Percentiles rank a stretch among this genome's conserved stretches.
These are phyloP conservation scores for Phycomyces blakesleeanus DNA, from an alignment of 192 early-diverging fungal species.

Conservation along the genomic window DNA sequence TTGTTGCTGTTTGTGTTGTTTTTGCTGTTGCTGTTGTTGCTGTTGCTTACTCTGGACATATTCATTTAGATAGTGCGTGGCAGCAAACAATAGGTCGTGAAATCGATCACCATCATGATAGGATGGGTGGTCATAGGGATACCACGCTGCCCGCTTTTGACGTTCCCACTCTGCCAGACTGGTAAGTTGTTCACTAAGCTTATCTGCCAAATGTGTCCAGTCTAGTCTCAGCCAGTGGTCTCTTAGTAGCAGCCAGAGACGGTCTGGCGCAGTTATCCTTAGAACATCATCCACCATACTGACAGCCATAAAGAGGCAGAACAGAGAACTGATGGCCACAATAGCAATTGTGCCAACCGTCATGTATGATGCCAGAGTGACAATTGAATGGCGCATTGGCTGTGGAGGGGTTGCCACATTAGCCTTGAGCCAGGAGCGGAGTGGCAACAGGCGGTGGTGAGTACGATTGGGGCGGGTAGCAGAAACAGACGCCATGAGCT, in stretches of 20 bases:
- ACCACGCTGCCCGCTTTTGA: constrained; percentile 26
- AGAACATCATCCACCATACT: constrained; percentile 18
- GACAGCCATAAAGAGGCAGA: constrained; percentile 20
- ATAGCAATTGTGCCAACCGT: constrained; percentile 17
- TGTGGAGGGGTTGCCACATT: neutral
- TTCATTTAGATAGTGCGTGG: constrained; percentile 14
- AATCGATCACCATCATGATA: constrained; percentile 10
- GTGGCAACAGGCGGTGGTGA: constrained; percentile 1
- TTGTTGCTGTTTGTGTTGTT: neutral
- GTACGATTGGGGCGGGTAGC: too few species aligned
- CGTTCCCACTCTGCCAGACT: constrained; percentile 29
- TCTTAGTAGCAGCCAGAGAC: constrained; percentile 1
- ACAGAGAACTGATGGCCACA: constrained; percentile 12
- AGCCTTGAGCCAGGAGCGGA: neutral
- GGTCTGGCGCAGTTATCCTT: constrained; percentile 9
- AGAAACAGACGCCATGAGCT: neutral
- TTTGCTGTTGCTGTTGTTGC: neutral
- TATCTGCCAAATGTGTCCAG: constrained; percentile 18
- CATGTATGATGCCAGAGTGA: constrained; percentile 14
- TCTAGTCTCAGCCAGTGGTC: constrained; percentile 12
- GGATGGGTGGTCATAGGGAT: constrained; percentile 3
- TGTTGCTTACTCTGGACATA: constrained; percentile 6
- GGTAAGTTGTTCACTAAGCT: constrained; percentile 22
- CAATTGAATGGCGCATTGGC: neutral
- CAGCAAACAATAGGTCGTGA: constrained; percentile 19